These are phyloP conservation scores for Tubosaeta brunneosetosa DNA, from an alignment of 768 basidiomycete species.

Conservation along the genomic window DNA sequence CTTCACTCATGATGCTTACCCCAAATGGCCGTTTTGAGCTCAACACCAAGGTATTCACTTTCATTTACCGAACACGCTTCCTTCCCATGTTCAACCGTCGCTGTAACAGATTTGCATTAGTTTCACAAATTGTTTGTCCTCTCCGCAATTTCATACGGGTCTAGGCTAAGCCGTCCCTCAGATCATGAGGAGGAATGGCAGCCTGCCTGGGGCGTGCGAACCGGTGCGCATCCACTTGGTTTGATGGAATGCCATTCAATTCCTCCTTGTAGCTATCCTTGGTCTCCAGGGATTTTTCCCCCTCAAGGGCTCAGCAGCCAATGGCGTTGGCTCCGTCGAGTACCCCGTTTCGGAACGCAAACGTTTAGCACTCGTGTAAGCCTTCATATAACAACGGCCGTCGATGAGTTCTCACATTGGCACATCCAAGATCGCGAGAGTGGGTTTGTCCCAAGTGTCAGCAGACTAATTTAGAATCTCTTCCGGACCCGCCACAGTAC, in stretches of 20 bases:
- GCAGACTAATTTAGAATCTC: slow-evolving; percentile 57
- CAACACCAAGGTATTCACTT: slow-evolving; percentile 75
- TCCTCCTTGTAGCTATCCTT: slow-evolving; percentile 60
- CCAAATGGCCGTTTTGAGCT: slow-evolving; percentile 97
- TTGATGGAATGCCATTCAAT: slow-evolving; percentile 13
- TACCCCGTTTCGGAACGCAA: slow-evolving; percentile 70
- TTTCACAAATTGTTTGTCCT: slow-evolving; percentile 76
- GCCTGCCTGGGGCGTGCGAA: slow-evolving; percentile 96
- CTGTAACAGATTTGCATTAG: slow-evolving; percentile 78
- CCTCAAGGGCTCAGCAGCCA: slow-evolving; percentile 79
- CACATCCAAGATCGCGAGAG: slow-evolving; percentile 57
- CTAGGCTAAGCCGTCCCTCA: slow-evolving; percentile 34
- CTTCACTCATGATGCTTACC: slow-evolving; percentile 92
- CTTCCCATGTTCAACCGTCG: slow-evolving; percentile 4
- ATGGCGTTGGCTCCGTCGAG: slow-evolving; percentile 85
- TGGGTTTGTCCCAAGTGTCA: slow-evolving; percentile 79
- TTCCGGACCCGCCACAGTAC: slow-evolving; percentile 56
- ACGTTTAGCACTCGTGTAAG: slow-evolving; percentile 72
- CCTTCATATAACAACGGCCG: slow-evolving; percentile 16
- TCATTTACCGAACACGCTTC: slow-evolving; percentile 12
- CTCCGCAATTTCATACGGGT: slow-evolving; percentile 16
- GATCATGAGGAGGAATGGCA: slow-evolving; percentile 98
- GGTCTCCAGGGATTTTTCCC: slow-evolving; percentile 89
- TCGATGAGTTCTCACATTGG: slow-evolving; percentile 8
- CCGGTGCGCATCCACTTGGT: slow-evolving; percentile 48